Evolutionary conservation across 2,329 filamentous ascomycete species (phyloP).

Genomic region (Hypomyces rosellus): DNA sequence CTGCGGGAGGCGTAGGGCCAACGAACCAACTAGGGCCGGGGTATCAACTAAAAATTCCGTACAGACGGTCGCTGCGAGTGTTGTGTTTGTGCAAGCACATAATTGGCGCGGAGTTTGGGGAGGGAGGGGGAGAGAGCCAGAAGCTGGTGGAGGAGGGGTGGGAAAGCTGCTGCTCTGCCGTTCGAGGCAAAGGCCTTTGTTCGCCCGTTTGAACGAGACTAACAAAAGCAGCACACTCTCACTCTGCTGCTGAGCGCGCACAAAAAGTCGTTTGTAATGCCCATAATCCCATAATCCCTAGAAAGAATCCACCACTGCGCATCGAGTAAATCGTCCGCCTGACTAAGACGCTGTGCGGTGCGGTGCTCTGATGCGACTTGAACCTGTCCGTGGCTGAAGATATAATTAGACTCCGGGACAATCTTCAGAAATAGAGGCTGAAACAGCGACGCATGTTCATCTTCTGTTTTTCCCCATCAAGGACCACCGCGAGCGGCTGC

Average conservation of each 20-base stretch:
- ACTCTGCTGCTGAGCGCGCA: no score
- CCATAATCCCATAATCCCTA: no score
- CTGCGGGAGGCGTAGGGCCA: conserved; percentile 3
- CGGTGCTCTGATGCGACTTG: no score
- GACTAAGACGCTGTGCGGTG: not conserved
- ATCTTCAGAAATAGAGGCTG: not conserved
- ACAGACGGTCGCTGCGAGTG: conserved; percentile 8
- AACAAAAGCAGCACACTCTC: no score
- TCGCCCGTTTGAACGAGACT: no score
- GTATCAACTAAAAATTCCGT: conserved; percentile 10
- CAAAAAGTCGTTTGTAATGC: no score
- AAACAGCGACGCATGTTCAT: no score
- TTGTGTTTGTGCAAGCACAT: not conserved
- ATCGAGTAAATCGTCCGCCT: not conserved
- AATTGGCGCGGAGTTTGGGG: conserved; percentile 6
- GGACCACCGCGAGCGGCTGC: not conserved
- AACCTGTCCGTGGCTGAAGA: not conserved
- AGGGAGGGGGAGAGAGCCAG: not conserved
- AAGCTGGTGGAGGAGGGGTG: conserved; percentile 4
- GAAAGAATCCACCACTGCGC: no score
- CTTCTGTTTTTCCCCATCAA: conserved; percentile 1
- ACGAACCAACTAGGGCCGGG: conserved; percentile 10
- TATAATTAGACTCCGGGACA: conserved; percentile 8
- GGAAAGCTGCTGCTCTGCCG: not conserved
- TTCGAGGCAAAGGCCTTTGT: no score